Conservation (phyloP, 176 grass and related monocot species). For the Avena insularis region DNA sequence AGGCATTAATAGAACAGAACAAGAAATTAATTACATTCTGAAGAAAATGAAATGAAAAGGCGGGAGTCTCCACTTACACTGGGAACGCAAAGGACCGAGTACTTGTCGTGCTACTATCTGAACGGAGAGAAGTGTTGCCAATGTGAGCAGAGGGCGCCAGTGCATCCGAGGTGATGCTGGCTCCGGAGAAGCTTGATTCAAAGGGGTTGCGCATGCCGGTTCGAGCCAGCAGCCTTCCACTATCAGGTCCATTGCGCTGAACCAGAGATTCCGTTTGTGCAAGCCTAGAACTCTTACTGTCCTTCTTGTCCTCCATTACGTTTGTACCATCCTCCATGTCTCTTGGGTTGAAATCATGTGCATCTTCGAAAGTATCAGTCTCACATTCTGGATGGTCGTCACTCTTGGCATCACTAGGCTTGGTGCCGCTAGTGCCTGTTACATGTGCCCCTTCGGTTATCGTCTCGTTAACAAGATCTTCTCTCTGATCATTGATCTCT, state of each 20-base stretch:
- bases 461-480: not conserved
- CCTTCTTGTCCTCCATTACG: conserved; percentile 13
- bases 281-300: not conserved
- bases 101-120: conserved; percentile 88
- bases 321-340: conserved; percentile 3
- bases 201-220: conserved; percentile 48
- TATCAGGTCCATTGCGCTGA: conserved; percentile 45
- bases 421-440: not conserved
- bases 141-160: conserved; percentile 64
- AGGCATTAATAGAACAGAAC: not conserved
- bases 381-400: conserved; percentile 29
- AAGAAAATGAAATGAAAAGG: conserved; percentile 1
- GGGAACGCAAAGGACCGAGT: conserved; percentile 92
- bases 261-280: conserved; percentile 40
- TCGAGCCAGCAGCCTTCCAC: conserved; percentile 38
- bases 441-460: conserved; percentile 7
- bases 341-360: conserved; percentile 59
- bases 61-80: conserved; percentile 65
- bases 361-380: conserved; percentile 35
- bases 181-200: conserved; percentile 61
- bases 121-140: conserved; percentile 88
- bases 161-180: conserved; percentile 50
- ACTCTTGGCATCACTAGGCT: conserved; percentile 22
- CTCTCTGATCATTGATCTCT: conserved; percentile 23
- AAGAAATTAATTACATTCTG: not conserved